Conservation (phyloP, 2,329 filamentous ascomycete species). For the Huntiella decipiens region DNA sequence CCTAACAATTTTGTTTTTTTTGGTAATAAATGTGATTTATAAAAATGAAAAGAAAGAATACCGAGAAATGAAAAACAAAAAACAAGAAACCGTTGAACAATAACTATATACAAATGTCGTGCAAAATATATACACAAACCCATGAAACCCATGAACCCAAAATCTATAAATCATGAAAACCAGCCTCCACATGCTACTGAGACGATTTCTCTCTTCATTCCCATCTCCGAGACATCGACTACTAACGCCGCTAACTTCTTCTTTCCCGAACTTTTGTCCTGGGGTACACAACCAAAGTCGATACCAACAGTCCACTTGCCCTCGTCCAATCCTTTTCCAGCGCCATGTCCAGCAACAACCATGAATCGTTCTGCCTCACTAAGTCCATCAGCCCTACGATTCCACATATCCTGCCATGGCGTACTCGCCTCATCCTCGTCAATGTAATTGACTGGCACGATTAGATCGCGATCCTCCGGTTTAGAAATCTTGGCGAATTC, state of each 20-base stretch:
- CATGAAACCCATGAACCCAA: background rate
- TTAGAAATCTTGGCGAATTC: conserved; percentile 6
- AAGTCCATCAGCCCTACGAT: conserved; percentile 26
- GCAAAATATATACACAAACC: background rate
- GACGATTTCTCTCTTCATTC: conserved; percentile 17
- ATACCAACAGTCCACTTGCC: conserved; percentile 61
- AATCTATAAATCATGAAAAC: background rate
- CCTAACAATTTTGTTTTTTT: background rate
- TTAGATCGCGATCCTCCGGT: conserved; percentile 17
- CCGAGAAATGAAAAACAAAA: background rate
- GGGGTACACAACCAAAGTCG: conserved; percentile 56
- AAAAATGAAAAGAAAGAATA: no score
- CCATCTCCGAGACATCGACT: conserved; percentile 32
- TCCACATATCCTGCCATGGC: conserved; percentile 49
- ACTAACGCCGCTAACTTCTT: conserved; percentile 59
- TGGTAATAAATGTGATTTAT: background rate
- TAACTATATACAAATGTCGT: background rate
- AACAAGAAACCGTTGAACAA: background rate
- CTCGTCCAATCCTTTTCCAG: conserved; percentile 43
- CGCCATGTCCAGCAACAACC: conserved; percentile 78
- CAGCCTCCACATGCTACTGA: conserved; percentile 18
- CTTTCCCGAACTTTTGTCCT: conserved; percentile 27
- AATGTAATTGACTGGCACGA: conserved; percentile 23
- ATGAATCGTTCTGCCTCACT: conserved; percentile 29
- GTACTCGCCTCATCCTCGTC: conserved; percentile 37